Evolutionary conservation across 2,329 filamentous ascomycete genomes (phyloP).

Genomic region (Colletotrichum sp.): DNA sequence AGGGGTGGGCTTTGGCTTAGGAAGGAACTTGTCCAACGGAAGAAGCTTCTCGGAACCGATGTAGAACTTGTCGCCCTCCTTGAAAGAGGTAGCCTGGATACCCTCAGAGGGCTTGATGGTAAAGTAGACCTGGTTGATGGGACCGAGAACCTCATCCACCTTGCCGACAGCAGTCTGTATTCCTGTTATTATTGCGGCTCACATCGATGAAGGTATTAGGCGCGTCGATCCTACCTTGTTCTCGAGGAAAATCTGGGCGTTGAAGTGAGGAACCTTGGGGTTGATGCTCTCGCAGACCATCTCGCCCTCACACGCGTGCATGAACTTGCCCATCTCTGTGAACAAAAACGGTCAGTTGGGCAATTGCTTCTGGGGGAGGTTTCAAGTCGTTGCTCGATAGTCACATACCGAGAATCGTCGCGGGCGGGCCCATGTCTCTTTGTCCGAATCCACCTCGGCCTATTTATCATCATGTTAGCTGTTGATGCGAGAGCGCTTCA

Average conservation of each 20-base stretch:
- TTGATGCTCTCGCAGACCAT: slow-evolving; percentile 97
- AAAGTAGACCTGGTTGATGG: slow-evolving; percentile 98
- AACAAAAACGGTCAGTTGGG: slow-evolving; percentile 8
- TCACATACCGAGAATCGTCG: slow-evolving; percentile 20
- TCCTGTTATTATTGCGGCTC: background rate
- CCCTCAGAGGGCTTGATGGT: slow-evolving; percentile 97
- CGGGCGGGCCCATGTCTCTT: slow-evolving; percentile 22
- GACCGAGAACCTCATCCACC: slow-evolving; percentile 96
- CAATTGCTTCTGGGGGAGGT: background rate
- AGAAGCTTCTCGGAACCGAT: slow-evolving; percentile 94
- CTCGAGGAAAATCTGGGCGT: slow-evolving; percentile 97
- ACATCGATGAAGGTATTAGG: background rate
- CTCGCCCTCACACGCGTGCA: slow-evolving; percentile 96
- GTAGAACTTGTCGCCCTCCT: slow-evolving; percentile 96
- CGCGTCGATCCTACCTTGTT: slow-evolving; percentile 74
- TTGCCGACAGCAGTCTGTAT: slow-evolving; percentile 84
- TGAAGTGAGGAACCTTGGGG: slow-evolving; percentile 97
- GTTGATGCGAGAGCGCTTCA: background rate
- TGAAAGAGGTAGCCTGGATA: slow-evolving; percentile 94
- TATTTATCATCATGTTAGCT: background rate
- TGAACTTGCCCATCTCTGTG: slow-evolving; percentile 88
- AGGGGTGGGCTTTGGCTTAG: slow-evolving; percentile 81
- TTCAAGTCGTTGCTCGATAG: background rate
- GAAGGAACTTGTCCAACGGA: slow-evolving; percentile 93
- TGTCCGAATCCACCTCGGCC: slow-evolving; percentile 23